Evolutionary conservation across 495 filamentous ascomycete species (phyloP).

Genomic region (Neurospora sp.): DNA sequence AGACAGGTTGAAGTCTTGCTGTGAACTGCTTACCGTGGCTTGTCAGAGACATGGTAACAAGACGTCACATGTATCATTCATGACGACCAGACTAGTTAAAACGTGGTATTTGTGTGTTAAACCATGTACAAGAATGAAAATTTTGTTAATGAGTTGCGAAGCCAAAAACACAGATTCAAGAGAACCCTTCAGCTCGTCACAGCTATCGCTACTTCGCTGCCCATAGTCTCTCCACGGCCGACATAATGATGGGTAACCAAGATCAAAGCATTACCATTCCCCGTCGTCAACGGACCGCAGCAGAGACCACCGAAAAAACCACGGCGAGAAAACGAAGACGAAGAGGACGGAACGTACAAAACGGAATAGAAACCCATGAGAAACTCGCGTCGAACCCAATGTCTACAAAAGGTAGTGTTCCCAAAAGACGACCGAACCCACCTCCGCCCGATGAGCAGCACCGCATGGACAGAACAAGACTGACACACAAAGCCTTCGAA

Average conservation of each 20-base stretch:
- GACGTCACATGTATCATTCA: background rate
- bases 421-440: background rate
- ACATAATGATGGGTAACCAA: background rate
- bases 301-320: background rate
- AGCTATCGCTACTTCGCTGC: background rate
- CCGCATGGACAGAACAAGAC: background rate
- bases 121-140: background rate
- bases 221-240: background rate
- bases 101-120: background rate
- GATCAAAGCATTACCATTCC: background rate
- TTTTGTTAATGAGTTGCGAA: background rate
- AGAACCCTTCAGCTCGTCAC: background rate
- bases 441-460: background rate
- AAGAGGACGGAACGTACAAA: background rate
- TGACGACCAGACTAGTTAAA: background rate
- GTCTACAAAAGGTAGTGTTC: background rate
- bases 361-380: background rate
- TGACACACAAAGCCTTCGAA: background rate
- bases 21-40: background rate
- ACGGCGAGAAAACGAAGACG: background rate
- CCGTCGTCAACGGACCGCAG: background rate
- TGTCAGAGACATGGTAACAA: background rate
- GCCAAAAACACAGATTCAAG: background rate
- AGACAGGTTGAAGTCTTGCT: background rate
- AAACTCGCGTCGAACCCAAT: background rate